A percentile compares a stretch with the other conserved stretches of the same genome.
Conservation (phyloP, 164 flowering plant genomes). For the Euptelea pleiosperma region DNA sequence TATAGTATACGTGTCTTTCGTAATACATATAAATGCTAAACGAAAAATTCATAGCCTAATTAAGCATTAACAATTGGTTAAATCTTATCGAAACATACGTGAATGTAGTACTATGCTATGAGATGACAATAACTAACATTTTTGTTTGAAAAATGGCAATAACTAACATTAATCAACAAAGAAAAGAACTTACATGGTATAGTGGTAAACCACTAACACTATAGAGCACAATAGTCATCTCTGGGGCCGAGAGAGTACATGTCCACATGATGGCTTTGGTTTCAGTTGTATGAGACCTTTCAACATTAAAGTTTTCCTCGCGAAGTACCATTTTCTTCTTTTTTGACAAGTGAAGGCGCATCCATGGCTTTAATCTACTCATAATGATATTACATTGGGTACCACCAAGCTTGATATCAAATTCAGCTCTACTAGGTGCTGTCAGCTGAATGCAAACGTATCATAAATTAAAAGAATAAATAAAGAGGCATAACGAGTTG, state of each 20-base stretch:
- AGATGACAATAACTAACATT: no score
- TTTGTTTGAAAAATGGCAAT: no score
- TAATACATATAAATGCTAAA: no score
- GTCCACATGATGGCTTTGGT: constrained; percentile 80
- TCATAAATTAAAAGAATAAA: neutral
- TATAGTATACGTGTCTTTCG: no score
- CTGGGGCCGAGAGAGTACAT: constrained; percentile 91
- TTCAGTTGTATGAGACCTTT: constrained; percentile 37
- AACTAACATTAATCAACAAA: neutral
- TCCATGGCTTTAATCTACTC: constrained; percentile 74
- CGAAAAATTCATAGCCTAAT: no score
- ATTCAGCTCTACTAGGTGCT: constrained; percentile 74
- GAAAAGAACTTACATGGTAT: constrained; percentile 62
- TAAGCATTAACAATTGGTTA: no score
- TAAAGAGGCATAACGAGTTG: neutral
- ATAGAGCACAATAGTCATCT: constrained; percentile 80
- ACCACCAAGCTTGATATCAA: constrained; percentile 92
- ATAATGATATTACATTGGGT: constrained; percentile 78
- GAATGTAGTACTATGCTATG: no score
- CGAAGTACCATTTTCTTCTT: constrained; percentile 66
- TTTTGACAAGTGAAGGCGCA: constrained; percentile 48
- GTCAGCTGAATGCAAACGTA: constrained; percentile 48
- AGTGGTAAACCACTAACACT: constrained; percentile 54
- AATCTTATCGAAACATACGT: no score
- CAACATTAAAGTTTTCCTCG: constrained; percentile 39